Conservation (phyloP, 2,329 filamentous ascomycete genomes). For the Dothideomycetes sp. region DNA sequence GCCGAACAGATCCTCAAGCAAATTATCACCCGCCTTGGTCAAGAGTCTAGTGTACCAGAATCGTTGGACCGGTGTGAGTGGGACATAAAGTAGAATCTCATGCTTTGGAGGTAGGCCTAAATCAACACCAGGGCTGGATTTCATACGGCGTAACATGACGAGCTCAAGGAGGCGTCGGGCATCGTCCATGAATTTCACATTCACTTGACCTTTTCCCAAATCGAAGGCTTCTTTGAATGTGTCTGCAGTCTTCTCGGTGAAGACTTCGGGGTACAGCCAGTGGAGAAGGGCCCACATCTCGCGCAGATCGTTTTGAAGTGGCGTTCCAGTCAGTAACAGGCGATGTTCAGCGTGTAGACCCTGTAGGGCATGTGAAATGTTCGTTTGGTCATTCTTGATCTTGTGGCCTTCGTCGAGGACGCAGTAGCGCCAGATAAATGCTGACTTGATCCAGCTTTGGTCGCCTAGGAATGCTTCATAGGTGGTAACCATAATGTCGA, state of each 20-base stretch:
- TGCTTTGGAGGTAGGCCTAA: conserved; percentile 49
- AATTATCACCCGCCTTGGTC: conserved; percentile 43
- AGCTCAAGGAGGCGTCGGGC: conserved; percentile 45
- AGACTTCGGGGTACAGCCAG: conserved; percentile 52
- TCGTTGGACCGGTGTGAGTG: conserved; percentile 48
- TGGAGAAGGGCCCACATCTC: conserved; percentile 51
- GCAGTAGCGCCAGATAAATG: conserved; percentile 45
- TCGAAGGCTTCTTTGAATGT: conserved; percentile 50
- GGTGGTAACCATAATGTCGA: conserved; percentile 41
- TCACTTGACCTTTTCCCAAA: conserved; percentile 45
- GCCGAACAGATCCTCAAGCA: conserved; percentile 46
- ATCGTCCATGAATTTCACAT: conserved; percentile 44
- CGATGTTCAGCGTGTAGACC: conserved; percentile 39
- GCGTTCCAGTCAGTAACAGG: conserved; percentile 46
- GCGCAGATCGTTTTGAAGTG: conserved; percentile 49
- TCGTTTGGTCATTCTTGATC: conserved; percentile 41
- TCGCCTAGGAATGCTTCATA: conserved; percentile 42
- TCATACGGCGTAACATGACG: conserved; percentile 52
- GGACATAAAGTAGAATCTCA: conserved; percentile 49
- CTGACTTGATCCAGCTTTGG: conserved; percentile 40
- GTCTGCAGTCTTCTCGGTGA: conserved; percentile 40
- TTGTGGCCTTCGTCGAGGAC: conserved; percentile 47
- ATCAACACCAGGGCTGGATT: conserved; percentile 45
- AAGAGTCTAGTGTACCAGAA: conserved; percentile 51
- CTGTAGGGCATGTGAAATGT: conserved; percentile 35